phyloP scores from a whole-genome alignment of 164 flowering plant species.

The Dillenia suffruticosa region DNA sequence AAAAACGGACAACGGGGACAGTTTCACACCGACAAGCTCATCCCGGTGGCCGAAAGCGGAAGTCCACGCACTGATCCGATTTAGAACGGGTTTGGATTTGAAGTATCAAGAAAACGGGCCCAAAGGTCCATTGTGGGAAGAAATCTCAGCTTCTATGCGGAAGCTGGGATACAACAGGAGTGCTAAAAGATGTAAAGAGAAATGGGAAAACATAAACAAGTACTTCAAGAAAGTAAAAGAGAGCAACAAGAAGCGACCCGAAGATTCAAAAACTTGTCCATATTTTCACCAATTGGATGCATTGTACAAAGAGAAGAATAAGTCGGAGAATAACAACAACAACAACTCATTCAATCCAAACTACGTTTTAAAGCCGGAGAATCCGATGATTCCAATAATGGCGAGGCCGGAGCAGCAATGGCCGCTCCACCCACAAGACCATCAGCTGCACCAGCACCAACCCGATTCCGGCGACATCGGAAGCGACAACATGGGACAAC shows the following conservation, averaged over 20 bases:
- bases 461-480: conserved; percentile 15
- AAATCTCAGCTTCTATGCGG: conserved; percentile 57
- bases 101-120: conserved; percentile 64
- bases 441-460: conserved; percentile 10
- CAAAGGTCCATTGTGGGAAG: conserved; percentile 85
- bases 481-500: conserved; percentile 16
- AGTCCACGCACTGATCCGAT: conserved; percentile 47
- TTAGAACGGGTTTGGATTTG: conserved; percentile 42
- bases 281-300: conserved; percentile 70
- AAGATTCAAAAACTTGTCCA: conserved; percentile 75
- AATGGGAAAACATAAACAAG: conserved; percentile 89
- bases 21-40: conserved; percentile 21
- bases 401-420: conserved; percentile 60
- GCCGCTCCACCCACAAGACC: conserved; percentile 27
- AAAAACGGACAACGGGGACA: conserved; percentile 20
- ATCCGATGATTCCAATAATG: conserved; percentile 37
- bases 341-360: background rate
- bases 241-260: conserved; percentile 62
- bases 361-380: conserved; percentile 11
- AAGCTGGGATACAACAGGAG: conserved; percentile 54
- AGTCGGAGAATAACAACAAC: conserved; percentile 12
- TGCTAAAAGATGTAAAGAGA: conserved; percentile 79
- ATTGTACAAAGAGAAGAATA: conserved; percentile 42
- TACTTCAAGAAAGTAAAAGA: conserved; percentile 84
- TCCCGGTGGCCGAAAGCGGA: conserved; percentile 82